Conservation (phyloP, 352 stramenopile genomes). For the Pythium periplocum region DNA sequence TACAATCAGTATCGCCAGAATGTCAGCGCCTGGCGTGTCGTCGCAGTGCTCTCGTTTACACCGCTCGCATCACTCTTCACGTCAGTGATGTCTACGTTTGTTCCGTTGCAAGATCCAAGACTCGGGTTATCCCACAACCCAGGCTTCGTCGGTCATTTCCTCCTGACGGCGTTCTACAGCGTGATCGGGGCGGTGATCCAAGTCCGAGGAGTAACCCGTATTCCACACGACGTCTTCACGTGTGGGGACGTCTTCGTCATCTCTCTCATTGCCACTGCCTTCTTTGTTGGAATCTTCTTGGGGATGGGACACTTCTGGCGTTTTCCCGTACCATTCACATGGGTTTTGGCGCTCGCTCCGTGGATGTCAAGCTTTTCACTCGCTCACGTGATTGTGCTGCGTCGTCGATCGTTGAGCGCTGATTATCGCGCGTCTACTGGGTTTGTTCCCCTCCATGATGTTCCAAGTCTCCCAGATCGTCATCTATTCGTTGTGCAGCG, state of each 20-base stretch:
- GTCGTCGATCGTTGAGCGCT: neutral
- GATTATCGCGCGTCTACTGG: neutral
- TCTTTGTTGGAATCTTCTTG: no score
- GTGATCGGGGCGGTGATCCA: neutral
- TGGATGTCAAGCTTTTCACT: neutral
- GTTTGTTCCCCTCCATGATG: neutral
- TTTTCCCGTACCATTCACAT: neutral
- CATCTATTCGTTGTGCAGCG: neutral
- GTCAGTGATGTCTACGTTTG: conserved; percentile 7
- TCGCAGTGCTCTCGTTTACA: neutral
- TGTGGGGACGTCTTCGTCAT: neutral
- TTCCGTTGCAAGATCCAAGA: conserved; percentile 6
- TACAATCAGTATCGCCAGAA: conserved; percentile 1
- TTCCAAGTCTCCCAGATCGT: neutral
- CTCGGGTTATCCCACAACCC: neutral
- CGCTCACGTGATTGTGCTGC: neutral
- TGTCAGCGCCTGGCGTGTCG: conserved; percentile 1
- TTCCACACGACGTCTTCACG: no score
- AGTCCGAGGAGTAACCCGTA: no score
- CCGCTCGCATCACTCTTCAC: conserved; percentile 2
- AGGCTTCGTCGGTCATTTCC: neutral
- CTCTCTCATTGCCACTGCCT: neutral
- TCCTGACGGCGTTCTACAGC: neutral
- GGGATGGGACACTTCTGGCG: neutral
- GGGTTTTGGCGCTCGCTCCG: neutral